A percentile compares a stretch with the other conserved stretches of the same genome.
Conservation (phyloP, 2,329 filamentous ascomycete species). For the Colletotrichum spinosum region DNA sequence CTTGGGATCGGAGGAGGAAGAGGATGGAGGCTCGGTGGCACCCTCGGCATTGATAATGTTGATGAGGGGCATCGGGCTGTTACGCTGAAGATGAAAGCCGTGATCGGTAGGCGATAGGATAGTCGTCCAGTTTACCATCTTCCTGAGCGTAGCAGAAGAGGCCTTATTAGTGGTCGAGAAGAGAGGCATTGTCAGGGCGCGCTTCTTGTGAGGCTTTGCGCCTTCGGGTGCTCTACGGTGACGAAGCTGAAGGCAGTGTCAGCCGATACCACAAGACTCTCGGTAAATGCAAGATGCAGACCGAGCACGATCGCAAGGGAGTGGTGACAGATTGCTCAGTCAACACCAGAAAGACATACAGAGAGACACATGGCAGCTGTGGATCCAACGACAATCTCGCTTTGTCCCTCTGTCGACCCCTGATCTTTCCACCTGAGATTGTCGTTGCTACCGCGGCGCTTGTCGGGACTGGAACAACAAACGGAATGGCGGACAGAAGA, state of each 20-base stretch:
- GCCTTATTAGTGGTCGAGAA: constrained; percentile 50
- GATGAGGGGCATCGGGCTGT: constrained; percentile 27
- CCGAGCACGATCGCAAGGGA: neutral
- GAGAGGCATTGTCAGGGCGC: constrained; percentile 53
- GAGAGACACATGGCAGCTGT: constrained; percentile 34
- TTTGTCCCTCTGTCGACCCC: neutral
- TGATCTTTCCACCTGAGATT: neutral
- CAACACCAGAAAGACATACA: constrained; percentile 24
- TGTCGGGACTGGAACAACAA: neutral
- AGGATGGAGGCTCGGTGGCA: constrained; percentile 28
- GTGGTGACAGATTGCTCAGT: neutral
- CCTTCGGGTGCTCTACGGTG: constrained; percentile 27
- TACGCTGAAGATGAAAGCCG: constrained; percentile 42
- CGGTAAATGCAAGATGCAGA: neutral
- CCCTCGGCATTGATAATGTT: constrained; percentile 38
- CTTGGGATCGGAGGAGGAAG: constrained; percentile 32
- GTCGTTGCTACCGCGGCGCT: neutral
- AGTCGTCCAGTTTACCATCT: constrained; percentile 49
- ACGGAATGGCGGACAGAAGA: neutral
- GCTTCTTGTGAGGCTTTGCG: constrained; percentile 41
- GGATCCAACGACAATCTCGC: neutral
- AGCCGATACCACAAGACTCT: neutral
- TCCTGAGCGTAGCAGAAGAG: constrained; percentile 44
- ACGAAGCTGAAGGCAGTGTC: constrained; percentile 24
- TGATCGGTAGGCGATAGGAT: constrained; percentile 44